Base-by-base conservation (phyloP, 306 rosid species). In the Malus domestica region DNA sequence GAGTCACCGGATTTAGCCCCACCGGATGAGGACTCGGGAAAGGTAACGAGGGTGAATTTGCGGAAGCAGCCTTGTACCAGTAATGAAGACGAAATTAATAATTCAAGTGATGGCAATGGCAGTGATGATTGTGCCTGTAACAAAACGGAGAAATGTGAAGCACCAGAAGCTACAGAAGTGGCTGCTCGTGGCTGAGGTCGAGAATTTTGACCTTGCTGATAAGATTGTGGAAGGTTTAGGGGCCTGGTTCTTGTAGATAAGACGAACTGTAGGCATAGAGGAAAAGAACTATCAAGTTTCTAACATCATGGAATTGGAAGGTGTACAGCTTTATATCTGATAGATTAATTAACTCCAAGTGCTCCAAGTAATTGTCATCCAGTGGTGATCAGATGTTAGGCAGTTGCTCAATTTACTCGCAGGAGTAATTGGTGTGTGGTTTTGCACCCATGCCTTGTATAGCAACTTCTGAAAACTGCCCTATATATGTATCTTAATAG, bases 251-350 rank as follows among this genome's bases (percentile, higher is more conserved):
- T 70, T 87, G 92, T 91, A 85, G 68, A 88, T 88, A 85, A 76
- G 71, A 75, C n/a, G 78, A 80, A 69, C 70, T 67, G 61, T 67
- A 8, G 79, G 81, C 72, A 77, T 66, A 10, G 19, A 22, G 44
- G 12, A 18, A 14, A 7, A 71, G 83, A 62, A 19, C 12, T 18
- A 42, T 38, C 55, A 40, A 76, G 77, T 82, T 76, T 78, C 74
- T 85, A 66, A 78, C 81, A 54, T 33, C 67, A 74, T 80, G 83
- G 67, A 69, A 79, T 76, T 74, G 70, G 74, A 45, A 73, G 81
- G 86, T 85, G 85, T 87, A 88, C 84, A 88, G 93, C 78, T 84
- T 66, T 67, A 82, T 55, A 42, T 80, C 59, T 52, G 46, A 57
- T 54, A 78, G 80, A 55, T 78, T 69, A 1, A 38, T 7, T 7